These are phyloP conservation scores for Fusarium keratoplasticum DNA, from an alignment of 2,329 filamentous ascomycete species.

Conservation along the genomic window DNA sequence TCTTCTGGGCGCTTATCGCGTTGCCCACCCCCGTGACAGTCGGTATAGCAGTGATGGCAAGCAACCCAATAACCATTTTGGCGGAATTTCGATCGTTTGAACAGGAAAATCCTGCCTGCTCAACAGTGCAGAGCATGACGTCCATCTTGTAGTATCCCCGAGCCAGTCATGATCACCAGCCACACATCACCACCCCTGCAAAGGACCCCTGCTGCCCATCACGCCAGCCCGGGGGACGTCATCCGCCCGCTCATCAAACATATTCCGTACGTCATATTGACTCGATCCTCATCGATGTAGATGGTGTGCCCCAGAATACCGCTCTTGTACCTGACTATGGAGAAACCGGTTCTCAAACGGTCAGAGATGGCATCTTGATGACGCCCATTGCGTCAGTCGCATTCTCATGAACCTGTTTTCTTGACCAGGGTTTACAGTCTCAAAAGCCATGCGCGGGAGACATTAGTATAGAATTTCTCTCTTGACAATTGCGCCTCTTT, in stretches of 20 bases:
- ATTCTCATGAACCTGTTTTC: slow-evolving; percentile 36
- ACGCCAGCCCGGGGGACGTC: slow-evolving; percentile 17
- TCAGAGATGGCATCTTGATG: slow-evolving; percentile 21
- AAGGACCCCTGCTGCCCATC: slow-evolving; percentile 3
- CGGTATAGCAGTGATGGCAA: slow-evolving; percentile 64
- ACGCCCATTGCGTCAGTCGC: slow-evolving; percentile 45
- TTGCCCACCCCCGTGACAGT: slow-evolving; percentile 67
- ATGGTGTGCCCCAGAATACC: neutral
- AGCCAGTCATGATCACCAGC: slow-evolving; percentile 30
- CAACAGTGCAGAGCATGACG: slow-evolving; percentile 29
- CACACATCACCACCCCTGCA: slow-evolving; percentile 29
- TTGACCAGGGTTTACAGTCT: slow-evolving; percentile 21
- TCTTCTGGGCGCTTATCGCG: slow-evolving; percentile 68
- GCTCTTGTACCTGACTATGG: slow-evolving; percentile 14
- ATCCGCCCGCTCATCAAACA: slow-evolving; percentile 7
- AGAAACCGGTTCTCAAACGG: slow-evolving; percentile 41
- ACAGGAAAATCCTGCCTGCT: neutral
- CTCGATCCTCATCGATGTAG: slow-evolving; percentile 9
- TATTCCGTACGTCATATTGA: slow-evolving; percentile 36
- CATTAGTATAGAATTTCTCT: slow-evolving; percentile 17
- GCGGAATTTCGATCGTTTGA: slow-evolving; percentile 13
- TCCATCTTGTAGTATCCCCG: slow-evolving; percentile 30
- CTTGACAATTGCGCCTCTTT: slow-evolving; percentile 6
- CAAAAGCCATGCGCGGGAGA: slow-evolving; percentile 32
- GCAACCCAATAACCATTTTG: slow-evolving; percentile 63